Conservation (phyloP, 2,329 filamentous ascomycete genomes). For the Nemania abortiva region DNA sequence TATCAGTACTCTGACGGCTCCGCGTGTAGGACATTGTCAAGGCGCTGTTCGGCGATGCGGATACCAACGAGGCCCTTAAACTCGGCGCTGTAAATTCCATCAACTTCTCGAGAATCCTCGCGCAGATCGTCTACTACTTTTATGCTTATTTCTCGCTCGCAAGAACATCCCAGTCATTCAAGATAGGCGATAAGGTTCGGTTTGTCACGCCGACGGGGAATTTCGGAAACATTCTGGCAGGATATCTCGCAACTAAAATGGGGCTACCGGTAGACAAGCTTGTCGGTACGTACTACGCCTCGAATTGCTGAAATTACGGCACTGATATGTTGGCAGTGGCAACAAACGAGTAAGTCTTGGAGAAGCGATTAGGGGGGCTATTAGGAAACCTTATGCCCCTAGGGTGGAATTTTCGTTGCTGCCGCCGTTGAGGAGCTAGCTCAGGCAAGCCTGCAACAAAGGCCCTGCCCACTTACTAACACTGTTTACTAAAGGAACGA, state of each 20-base stretch:
- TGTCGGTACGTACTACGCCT: conserved; percentile 56
- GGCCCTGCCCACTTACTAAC: conserved; percentile 1
- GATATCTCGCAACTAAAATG: conserved; percentile 93
- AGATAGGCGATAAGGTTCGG: conserved; percentile 76
- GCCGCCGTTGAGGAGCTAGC: not conserved
- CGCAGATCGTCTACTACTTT: conserved; percentile 98
- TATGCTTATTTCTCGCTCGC: conserved; percentile 89
- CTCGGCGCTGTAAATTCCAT: conserved; percentile 97
- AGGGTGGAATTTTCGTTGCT: not conserved
- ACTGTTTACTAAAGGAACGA: conserved; percentile 71
- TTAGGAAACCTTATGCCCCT: too few relatives aligned
- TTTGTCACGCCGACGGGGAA: conserved; percentile 96
- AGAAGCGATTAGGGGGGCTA: not conserved
- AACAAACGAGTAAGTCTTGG: conserved; percentile 76
- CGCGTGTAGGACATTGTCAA: conserved; percentile 83
- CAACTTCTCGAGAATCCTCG: conserved; percentile 94
- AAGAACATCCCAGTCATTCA: conserved; percentile 69
- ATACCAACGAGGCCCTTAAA: conserved; percentile 84
- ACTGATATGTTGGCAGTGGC: conserved; percentile 65
- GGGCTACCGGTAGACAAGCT: conserved; percentile 89
- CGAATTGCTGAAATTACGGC: not conserved
- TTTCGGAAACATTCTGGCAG: conserved; percentile 91
- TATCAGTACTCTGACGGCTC: conserved; percentile 3
- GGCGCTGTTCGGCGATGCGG: conserved; percentile 86
- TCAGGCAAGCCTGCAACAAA: too few relatives aligned